Percentiles rank a stretch among this genome's conserved stretches.
Conservation (phyloP, 1,139 yeast species). For the Yueomyces sp. region DNA sequence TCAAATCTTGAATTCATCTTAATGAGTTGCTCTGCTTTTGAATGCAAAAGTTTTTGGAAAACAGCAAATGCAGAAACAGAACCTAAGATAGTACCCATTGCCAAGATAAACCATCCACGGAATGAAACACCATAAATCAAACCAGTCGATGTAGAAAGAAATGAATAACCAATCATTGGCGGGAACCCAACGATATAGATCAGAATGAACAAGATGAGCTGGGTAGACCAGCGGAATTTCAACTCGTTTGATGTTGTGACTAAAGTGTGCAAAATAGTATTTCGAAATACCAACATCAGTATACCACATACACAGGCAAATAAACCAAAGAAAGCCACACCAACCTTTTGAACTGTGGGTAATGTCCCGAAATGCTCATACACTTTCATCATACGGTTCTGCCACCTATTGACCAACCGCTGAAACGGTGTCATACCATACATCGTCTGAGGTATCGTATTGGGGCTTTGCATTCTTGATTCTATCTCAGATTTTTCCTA, state of each 20-base stretch:
- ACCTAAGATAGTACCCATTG: constrained; percentile 59
- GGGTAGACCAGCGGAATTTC: constrained; percentile 31
- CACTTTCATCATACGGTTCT: constrained; percentile 7
- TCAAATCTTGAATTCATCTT: constrained; percentile 48
- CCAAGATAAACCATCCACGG: constrained; percentile 67
- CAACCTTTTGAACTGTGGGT: constrained; percentile 15
- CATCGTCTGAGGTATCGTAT: constrained; percentile 1
- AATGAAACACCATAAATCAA: constrained; percentile 69
- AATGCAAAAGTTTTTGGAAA: constrained; percentile 48
- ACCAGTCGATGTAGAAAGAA: constrained; percentile 58
- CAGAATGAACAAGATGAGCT: constrained; percentile 37
- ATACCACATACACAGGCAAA: constrained; percentile 20
- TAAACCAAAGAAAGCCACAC: constrained; percentile 9
- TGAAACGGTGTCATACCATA: constrained; percentile 23
- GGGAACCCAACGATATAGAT: constrained; percentile 59
- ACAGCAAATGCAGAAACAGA: constrained; percentile 59
- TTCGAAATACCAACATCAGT: constrained; percentile 36
- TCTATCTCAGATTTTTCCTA: too few species aligned
- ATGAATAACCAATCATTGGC: constrained; percentile 75
- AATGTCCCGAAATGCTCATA: constrained; percentile 10
- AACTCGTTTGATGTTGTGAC: constrained; percentile 33
- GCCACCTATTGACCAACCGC: constrained; percentile 14
- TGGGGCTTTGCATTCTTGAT: too few species aligned
- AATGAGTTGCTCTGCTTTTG: constrained; percentile 44
- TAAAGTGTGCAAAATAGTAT: constrained; percentile 31